Evolutionary conservation across 2,329 filamentous ascomycete genomes (phyloP).

Genomic region (Penicillium nordicum): DNA sequence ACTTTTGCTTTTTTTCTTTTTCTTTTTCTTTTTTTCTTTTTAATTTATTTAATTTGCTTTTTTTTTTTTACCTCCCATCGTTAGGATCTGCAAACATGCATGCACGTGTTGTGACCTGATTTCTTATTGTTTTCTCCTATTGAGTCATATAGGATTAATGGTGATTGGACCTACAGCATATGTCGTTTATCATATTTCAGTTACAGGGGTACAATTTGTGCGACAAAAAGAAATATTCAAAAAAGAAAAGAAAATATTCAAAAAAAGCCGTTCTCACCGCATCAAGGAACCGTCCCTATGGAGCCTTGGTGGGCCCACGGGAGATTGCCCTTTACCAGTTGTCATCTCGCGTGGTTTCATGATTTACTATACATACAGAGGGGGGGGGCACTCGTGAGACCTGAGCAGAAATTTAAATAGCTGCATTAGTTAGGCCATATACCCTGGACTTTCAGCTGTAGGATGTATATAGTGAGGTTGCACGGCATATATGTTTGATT

Average conservation of each 20-base stretch:
- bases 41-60: slow-evolving; percentile 3
- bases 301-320: slow-evolving; percentile 25
- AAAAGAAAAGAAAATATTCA: slow-evolving; percentile 1
- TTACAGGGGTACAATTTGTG: neutral
- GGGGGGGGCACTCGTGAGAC: slow-evolving; percentile 11
- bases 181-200: neutral
- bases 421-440: neutral
- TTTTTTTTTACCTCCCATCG: neutral
- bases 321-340: slow-evolving; percentile 26
- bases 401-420: neutral
- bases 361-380: slow-evolving; percentile 13
- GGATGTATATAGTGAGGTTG: neutral
- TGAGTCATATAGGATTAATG: neutral
- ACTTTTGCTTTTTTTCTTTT: slow-evolving; percentile 5
- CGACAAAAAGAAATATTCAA: neutral
- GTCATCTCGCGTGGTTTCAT: slow-evolving; percentile 27
- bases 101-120: slow-evolving; percentile 4
- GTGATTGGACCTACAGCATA: neutral
- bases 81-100: slow-evolving; percentile 15
- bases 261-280: slow-evolving; percentile 16
- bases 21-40: slow-evolving; percentile 3
- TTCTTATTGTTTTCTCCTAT: neutral
- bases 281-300: slow-evolving; percentile 22
- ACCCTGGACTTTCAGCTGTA: neutral
- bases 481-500: slow-evolving; percentile 3